phyloP scores from a whole-genome alignment of 441 rosid genomes.

The Eruca vesicaria region DNA sequence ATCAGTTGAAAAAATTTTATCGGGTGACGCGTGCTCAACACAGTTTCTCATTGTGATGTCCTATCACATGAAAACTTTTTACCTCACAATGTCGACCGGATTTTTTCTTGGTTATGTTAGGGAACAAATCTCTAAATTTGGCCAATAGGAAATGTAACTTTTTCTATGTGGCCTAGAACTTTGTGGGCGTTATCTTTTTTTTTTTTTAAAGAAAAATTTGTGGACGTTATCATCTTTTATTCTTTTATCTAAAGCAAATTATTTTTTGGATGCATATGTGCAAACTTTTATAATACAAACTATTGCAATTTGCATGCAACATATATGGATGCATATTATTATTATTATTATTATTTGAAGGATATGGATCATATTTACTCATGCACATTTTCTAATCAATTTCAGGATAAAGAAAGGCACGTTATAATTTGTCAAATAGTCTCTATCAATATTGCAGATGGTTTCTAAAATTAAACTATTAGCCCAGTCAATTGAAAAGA shows the following conservation, averaged over 20 bases:
- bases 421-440: not conserved
- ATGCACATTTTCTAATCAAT: not conserved
- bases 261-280: not conserved
- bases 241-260: no score
- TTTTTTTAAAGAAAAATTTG: no score
- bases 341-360: no score
- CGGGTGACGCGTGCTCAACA: slow-evolving; percentile 30
- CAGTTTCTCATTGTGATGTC: slow-evolving; percentile 30
- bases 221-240: not conserved
- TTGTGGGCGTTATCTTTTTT: not conserved
- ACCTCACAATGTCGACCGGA: slow-evolving; percentile 3
- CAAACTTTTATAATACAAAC: not conserved
- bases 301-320: not conserved
- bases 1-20: not conserved
- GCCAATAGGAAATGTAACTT: not conserved
- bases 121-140: slow-evolving; percentile 9
- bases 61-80: slow-evolving; percentile 10
- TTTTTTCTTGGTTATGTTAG: not conserved
- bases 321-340: not conserved
- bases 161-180: not conserved
- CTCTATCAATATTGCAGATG: not conserved
- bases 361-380: no score
- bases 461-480: not conserved
- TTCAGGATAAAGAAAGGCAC: not conserved
- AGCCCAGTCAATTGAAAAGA: not conserved